Evolutionary conservation across 2,329 filamentous ascomycete species (phyloP), one percentile per base, ranked within the genome.

Genomic region (Claviceps cyperi): DNA sequence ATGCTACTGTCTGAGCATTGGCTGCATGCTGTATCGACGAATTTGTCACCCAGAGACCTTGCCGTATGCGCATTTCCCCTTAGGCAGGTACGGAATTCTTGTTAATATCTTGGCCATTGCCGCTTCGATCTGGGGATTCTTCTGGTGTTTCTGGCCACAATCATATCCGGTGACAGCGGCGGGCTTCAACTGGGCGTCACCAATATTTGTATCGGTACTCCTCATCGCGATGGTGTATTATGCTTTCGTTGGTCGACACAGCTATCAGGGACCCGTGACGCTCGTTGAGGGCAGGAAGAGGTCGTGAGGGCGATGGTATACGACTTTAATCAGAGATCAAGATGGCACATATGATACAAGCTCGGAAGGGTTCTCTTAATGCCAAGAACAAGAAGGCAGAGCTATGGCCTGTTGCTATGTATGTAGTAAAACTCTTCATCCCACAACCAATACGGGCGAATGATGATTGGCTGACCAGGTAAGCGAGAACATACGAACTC

Each of bases 111-210:
- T 38, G 7, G 54, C 54, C 4, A 36, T 54, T 5, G 5, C 49
- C 13, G 51, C 46, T 47, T 49, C 39, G 36, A 4, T 47, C 13
- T 55, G 54, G 54, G 46, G 40, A 7, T 54, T 55, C 36, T 54
- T 55, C 46, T 55, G 52, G 54, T 49, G 35, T 15, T 52, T 54
- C 35, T 55, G 54, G 52, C 54, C 54, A n/a, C 47, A 51, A 36
- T 38, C 36, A 4, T 51, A 52, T 24, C 50, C 51, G 2, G 48
- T 53, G 0, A 47, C 37, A 11, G 49, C 54, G 21, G 4, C 22
- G 4, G 46, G 38, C 15, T 55, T 55, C 36, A 55, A 55, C 43
- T 55, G 54, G 54, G 37, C 54, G 1, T 54, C 51, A 5, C 35
- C 44, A 0, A 46, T 55, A 1, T 55, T 54, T 21, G 38, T 44